Evolutionary conservation across 129 eudicot species (phyloP), one percentile per base, ranked within the genome.

Genomic region (Helianthus tuberosus): DNA sequence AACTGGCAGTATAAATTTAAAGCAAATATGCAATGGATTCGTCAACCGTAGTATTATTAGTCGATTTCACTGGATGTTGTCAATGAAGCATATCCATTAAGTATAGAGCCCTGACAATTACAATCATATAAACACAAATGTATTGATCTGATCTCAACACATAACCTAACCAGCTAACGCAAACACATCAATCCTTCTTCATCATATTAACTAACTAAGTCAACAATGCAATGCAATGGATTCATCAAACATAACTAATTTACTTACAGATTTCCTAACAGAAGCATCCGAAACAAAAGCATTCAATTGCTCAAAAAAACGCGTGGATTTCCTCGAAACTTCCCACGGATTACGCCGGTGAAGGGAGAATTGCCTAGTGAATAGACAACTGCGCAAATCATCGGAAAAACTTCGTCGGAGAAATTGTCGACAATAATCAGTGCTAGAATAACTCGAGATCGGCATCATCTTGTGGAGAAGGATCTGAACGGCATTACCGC

Each of bases 81-180:
- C 36, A 86, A 66, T 76, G 84, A n/a, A 49, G 86, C 89, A 71
- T 84, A 79, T 64, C 93, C 89, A 8, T 88, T 88, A 62, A 80
- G 60, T 48, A 71, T 60, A 13, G 83, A 75, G 46, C 89, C 89
- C 92, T 90, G 84, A 59, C 75, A 68, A 66, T 27, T 1, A 81
- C 69, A 70, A 51, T 47, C 17, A 68, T 43, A 80, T n/a, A 62
- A 52, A 53, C 29, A 27, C 32, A 36, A 44, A 54, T n/a, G 29
- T 25, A 36, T 12, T 35, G n/a, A 79, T 41, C 46, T 35, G n/a
- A 79, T 41, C 46, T 5, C 8, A 41, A 5, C 46, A 41, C 44
- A 39, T 39, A 6, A 39, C 8, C 8, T 39, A 27, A 27, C 44
- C 3, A 39, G 8, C 44, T 4, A 4, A 39, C 6, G 8, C 44